Evolutionary conservation across 2,329 filamentous ascomycete genomes (phyloP).

Genomic region (Phyllosticta citrichinensis): DNA sequence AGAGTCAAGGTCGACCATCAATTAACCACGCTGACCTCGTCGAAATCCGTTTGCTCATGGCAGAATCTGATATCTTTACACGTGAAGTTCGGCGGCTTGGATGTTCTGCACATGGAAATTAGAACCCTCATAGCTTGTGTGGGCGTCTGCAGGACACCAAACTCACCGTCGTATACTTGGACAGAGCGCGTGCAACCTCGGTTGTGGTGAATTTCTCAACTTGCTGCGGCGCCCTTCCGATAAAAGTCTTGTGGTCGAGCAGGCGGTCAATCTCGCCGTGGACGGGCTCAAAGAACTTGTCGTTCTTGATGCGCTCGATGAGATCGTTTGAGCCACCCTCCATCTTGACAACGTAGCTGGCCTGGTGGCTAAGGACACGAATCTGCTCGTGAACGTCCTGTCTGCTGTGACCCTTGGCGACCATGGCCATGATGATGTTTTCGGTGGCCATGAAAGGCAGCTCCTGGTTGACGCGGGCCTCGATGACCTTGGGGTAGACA

Average conservation of each 20-base stretch:
- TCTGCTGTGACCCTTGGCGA: slow-evolving; percentile 57
- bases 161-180: slow-evolving; percentile 4
- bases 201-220: slow-evolving; percentile 38
- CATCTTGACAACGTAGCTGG: slow-evolving; percentile 59
- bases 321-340: slow-evolving; percentile 72
- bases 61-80: background rate
- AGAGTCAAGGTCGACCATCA: background rate
- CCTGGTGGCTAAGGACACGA: slow-evolving; percentile 67
- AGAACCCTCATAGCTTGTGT: background rate
- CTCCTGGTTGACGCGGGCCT: slow-evolving; percentile 58
- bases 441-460: slow-evolving; percentile 79
- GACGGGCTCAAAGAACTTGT: slow-evolving; percentile 64
- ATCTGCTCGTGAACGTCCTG: slow-evolving; percentile 86
- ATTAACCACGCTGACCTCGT: background rate
- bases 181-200: slow-evolving; percentile 7
- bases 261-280: slow-evolving; percentile 58
- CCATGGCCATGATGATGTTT: slow-evolving; percentile 52
- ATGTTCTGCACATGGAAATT: background rate
- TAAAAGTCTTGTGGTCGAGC: slow-evolving; percentile 53
- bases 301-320: slow-evolving; percentile 63
- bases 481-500: slow-evolving; percentile 67
- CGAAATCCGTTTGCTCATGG: background rate
- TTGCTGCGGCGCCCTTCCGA: slow-evolving; percentile 45
- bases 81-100: slow-evolving; percentile 6
- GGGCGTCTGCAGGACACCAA: background rate